Evolutionary conservation across 768 basidiomycete species (phyloP).

Genomic region (Leccinum aurantiacum): DNA sequence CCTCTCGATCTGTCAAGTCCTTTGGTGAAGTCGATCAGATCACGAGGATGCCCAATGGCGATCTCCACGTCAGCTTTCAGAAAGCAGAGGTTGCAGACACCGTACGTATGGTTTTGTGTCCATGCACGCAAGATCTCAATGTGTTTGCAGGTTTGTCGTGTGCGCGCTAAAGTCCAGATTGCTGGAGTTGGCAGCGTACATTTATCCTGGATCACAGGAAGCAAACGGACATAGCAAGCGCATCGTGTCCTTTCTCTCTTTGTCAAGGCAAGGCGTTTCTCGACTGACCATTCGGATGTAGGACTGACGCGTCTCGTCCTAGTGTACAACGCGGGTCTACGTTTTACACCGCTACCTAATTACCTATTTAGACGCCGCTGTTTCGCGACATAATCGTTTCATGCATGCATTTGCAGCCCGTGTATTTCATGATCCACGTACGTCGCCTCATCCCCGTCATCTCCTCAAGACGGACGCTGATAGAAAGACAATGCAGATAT

Average conservation of each 20-base stretch:
- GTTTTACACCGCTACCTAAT: conserved; percentile 28
- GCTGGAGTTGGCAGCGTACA: conserved; percentile 75
- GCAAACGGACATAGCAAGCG: conserved; percentile 35
- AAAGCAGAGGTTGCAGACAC: conserved; percentile 79
- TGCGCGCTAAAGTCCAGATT: conserved; percentile 74
- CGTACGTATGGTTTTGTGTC: conserved; percentile 40
- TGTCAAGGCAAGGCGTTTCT: conserved; percentile 26
- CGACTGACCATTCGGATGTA: not conserved
- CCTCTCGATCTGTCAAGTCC: conserved; percentile 40
- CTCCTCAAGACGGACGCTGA: not conserved
- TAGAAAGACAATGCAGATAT: conserved; percentile 17
- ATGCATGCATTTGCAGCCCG: conserved; percentile 25
- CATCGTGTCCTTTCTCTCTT: conserved; percentile 5
- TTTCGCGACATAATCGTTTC: conserved; percentile 30
- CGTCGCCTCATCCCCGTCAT: not conserved
- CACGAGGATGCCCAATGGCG: conserved; percentile 70
- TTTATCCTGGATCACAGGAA: conserved; percentile 71
- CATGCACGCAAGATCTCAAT: conserved; percentile 5
- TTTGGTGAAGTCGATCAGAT: conserved; percentile 79
- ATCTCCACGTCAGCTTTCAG: conserved; percentile 74
- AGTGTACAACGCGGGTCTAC: conserved; percentile 32
- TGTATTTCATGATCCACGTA: conserved; percentile 33
- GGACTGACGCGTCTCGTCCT: conserved; percentile 5
- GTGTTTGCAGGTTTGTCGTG: conserved; percentile 62
- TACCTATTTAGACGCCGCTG: conserved; percentile 22